A percentile compares a stretch with the other conserved stretches of the same genome.
phyloP scores from a whole-genome alignment of 768 basidiomycete genomes.

The Gymnopilus junonius region DNA sequence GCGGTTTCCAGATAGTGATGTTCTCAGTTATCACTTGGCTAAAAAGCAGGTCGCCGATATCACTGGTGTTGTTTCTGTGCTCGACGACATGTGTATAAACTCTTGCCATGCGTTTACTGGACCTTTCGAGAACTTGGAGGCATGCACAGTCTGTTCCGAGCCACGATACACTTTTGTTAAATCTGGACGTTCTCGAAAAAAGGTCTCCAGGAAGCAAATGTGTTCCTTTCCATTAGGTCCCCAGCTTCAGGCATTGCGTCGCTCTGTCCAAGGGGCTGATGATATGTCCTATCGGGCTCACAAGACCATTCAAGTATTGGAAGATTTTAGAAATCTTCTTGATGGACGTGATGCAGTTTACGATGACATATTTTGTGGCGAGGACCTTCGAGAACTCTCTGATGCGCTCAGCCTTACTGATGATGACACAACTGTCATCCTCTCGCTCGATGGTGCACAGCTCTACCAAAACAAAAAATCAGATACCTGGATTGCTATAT shows the following conservation, averaged over 20 bases:
- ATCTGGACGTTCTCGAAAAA: constrained; percentile 14
- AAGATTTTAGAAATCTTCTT: too few species aligned
- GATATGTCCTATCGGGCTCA: constrained; percentile 35
- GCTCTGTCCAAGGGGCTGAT: constrained; percentile 20
- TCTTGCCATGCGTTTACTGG: constrained; percentile 46
- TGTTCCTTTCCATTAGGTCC: constrained; percentile 45
- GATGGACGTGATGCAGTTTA: constrained; percentile 15
- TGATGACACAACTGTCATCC: constrained; percentile 33
- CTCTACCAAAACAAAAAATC: constrained; percentile 44
- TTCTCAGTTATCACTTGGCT: constrained; percentile 35
- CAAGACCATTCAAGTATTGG: too few species aligned
- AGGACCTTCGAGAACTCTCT: constrained; percentile 29
- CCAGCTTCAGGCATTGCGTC: constrained; percentile 43
- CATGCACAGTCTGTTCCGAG: constrained; percentile 36
- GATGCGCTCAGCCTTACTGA: constrained; percentile 19
- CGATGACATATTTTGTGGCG: constrained; percentile 25
- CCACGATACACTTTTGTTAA: constrained; percentile 13
- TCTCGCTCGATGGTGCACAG: constrained; percentile 45
- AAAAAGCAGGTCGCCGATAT: constrained; percentile 30
- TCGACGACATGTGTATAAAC: constrained; percentile 46
- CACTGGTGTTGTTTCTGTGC: constrained; percentile 39
- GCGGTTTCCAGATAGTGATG: constrained; percentile 27
- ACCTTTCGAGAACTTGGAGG: constrained; percentile 29
- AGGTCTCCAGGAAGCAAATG: constrained; percentile 34
- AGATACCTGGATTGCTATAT: constrained; percentile 44